Evolutionary conservation across 352 stramenopile species (phyloP).

Genomic region (Pythium sp.): DNA sequence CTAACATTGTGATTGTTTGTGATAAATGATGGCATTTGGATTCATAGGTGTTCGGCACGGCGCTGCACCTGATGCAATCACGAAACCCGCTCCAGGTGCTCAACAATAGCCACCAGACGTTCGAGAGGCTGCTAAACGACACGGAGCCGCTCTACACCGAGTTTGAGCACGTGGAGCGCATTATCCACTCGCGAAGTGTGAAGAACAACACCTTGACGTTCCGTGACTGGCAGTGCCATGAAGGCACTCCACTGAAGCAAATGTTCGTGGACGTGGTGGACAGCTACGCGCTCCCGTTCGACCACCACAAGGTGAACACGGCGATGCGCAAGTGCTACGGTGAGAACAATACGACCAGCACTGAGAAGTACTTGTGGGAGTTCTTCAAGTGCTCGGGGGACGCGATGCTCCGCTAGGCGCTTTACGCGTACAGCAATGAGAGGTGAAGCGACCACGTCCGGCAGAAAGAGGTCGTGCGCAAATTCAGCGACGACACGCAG

Average conservation of each 20-base stretch:
- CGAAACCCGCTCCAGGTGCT: background rate
- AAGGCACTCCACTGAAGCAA: conserved; percentile 4
- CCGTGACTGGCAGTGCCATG: background rate
- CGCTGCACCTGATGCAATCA: background rate
- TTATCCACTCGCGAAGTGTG: background rate
- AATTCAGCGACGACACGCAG: conserved; percentile 2
- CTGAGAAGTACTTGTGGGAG: background rate
- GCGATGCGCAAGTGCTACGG: conserved; percentile 1
- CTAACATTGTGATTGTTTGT: background rate
- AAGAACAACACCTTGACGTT: background rate
- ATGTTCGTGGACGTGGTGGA: conserved; percentile 33
- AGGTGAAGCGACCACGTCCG: conserved; percentile 25
- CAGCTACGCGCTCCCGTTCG: conserved; percentile 28
- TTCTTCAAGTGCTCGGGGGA: conserved; percentile 4
- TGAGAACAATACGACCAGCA: conserved; percentile 1
- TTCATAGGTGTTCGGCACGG: background rate
- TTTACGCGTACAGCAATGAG: conserved; percentile 20
- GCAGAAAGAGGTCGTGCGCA: conserved; percentile 19
- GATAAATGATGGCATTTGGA: background rate
- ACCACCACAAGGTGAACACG: conserved; percentile 3
- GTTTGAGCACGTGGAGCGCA: background rate
- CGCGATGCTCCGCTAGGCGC: conserved; percentile 1
- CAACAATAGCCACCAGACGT: background rate
- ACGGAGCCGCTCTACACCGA: background rate
- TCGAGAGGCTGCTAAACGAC: background rate